Evolutionary conservation across 352 stramenopile genomes (phyloP), one percentile per base, ranked within the genome.

Genomic region (Phytophthora brassicae): DNA sequence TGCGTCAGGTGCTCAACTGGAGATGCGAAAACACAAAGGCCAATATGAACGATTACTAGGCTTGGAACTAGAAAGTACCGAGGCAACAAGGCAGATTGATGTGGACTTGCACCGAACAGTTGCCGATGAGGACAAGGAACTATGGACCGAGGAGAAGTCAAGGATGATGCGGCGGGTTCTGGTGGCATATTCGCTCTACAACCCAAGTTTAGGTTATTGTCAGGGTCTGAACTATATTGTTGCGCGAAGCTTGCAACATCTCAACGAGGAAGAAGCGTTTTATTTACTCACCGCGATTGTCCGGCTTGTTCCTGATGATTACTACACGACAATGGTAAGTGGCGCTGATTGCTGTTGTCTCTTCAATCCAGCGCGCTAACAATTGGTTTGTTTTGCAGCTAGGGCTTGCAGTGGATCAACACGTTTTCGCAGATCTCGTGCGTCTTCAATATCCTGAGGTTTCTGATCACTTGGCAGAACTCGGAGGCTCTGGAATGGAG

Each of bases 191-290:
- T 86, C 86, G 6, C 80, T 79, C 13, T 88, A 87, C 64, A 95
- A 96, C 60, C 81, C 84, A 13, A 77, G 72, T 51, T 64, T 95
- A 4, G 87, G 86, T 3, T 96, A 96, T 66, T 95, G 87, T 53
- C 88, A 96, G 53, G 88, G 88, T 4, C 50, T 96, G 39, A 96
- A 96, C 71, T 95, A 93, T 59, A 92, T 96, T 50, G 87, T 88
- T 17, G 79, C 84, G 16, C 72, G 84, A 38, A 69, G 90, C 26
- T 65, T 96, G 12, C 79, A 81, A 44, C 85, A 79, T 57, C 41
- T 92, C 20, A 66, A 64, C 22, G 84, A 95, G 61, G 84, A 92
- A 68, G 77, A 89, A 62, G 69, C 80, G 9, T 96, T 96, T 47
- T 96, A 86, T 62, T 70, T 96, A 36, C 77, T 96, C 14, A 77